A percentile compares a stretch with the other conserved stretches of the same genome.
These are phyloP conservation scores for Leccinum aurantiacum DNA, from an alignment of 768 basidiomycete species.

Conservation along the genomic window DNA sequence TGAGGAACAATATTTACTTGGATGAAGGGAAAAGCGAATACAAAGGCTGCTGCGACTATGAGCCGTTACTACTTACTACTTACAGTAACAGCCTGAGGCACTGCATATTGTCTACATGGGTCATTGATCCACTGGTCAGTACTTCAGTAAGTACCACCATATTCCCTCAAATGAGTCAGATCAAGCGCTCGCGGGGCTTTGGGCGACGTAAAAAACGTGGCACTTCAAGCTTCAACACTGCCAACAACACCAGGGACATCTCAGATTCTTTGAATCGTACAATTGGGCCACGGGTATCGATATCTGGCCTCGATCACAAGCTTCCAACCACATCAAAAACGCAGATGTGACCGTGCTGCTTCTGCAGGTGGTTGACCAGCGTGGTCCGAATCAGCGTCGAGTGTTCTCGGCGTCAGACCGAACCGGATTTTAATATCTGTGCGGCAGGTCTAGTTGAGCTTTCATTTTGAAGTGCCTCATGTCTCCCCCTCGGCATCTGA, in stretches of 20 bases:
- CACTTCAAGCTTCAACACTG: not conserved
- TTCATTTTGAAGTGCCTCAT: slow-evolving; percentile 27
- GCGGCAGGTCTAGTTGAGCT: slow-evolving; percentile 11
- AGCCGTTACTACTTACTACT: not conserved
- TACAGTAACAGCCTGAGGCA: not conserved
- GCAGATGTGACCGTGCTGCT: not conserved
- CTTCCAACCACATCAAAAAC: slow-evolving; percentile 18
- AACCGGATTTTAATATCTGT: slow-evolving; percentile 15
- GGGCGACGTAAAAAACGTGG: slow-evolving; percentile 11
- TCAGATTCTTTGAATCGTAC: not conserved
- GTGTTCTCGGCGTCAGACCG: slow-evolving; percentile 25
- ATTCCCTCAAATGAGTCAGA: not conserved
- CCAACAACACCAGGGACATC: not conserved
- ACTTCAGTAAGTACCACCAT: not conserved
- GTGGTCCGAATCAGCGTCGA: slow-evolving; percentile 7
- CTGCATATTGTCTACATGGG: not conserved
- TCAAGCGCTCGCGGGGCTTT: slow-evolving; percentile 5
- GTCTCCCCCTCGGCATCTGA: slow-evolving; percentile 11
- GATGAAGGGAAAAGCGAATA: not conserved
- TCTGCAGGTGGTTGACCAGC: slow-evolving; percentile 3
- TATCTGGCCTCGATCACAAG: slow-evolving; percentile 17
- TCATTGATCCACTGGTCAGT: too few species aligned
- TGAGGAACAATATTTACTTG: not conserved
- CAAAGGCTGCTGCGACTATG: slow-evolving; percentile 11
- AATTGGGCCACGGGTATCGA: slow-evolving; percentile 10